Percentiles rank a stretch among this genome's conserved stretches.
phyloP scores from a whole-genome alignment of 1,284 basidiomycete genomes.

The Cronartium ribicola region DNA sequence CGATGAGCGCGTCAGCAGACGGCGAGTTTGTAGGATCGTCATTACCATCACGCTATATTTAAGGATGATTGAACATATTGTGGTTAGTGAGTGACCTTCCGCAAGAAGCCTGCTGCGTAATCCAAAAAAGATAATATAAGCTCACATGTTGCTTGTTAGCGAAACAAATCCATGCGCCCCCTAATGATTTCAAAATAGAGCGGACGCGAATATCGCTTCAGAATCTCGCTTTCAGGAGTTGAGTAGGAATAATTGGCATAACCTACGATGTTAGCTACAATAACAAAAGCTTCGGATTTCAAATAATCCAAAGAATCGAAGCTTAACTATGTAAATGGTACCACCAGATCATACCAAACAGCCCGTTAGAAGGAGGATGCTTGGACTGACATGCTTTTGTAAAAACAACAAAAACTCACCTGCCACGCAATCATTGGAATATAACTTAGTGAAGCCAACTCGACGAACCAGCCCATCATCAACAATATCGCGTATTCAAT shows the following conservation, averaged over 20 bases:
- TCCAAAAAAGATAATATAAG: too few species aligned
- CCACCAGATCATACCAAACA: too few species aligned
- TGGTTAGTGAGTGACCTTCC: too few species aligned
- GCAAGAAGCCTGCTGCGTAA: too few species aligned
- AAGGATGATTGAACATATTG: neutral
- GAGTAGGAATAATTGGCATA: neutral
- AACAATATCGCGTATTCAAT: constrained; percentile 6
- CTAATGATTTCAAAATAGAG: neutral
- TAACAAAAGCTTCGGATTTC: constrained; percentile 3
- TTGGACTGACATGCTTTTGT: too few species aligned
- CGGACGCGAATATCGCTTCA: neutral
- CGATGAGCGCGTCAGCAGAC: neutral
- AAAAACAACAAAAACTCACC: neutral
- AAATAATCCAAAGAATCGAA: neutral
- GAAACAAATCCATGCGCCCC: constrained; percentile 9
- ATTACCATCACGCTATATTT: constrained; percentile 3
- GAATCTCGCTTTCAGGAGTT: neutral
- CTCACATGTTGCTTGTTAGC: constrained; percentile 9
- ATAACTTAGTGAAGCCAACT: constrained; percentile 8
- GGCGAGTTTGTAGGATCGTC: neutral
- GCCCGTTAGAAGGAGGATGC: too few species aligned
- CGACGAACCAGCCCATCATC: neutral
- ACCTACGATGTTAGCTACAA: constrained; percentile 2
- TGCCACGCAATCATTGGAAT: constrained; percentile 1
- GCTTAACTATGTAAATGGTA: neutral